A percentile compares a stretch with the other conserved stretches of the same genome.
Conservation (phyloP, 257 asterid species). For the Gardenia jasminoides region DNA sequence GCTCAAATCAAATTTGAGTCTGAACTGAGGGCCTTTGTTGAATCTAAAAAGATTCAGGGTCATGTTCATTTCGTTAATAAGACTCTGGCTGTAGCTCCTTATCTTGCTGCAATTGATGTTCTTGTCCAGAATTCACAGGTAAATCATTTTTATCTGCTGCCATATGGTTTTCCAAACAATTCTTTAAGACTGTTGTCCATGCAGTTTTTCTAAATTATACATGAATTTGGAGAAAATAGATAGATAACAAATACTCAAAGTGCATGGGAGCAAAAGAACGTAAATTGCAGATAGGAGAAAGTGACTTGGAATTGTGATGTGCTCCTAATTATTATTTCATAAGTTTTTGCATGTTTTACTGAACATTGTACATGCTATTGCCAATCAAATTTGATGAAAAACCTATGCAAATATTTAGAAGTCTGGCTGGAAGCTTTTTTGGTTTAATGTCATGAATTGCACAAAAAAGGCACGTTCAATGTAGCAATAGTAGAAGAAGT, state of each 20-base stretch:
- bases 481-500: no score
- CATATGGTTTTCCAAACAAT: no score
- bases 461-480: not conserved
- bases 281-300: not conserved
- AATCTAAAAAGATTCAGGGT: constrained; percentile 59
- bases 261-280: not conserved
- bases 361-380: not conserved
- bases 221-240: no score
- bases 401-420: not conserved
- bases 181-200: no score
- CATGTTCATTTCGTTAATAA: constrained; percentile 83
- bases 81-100: constrained; percentile 94
- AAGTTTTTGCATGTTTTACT: not conserved
- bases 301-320: not conserved
- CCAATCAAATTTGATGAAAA: no score
- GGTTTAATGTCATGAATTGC: not conserved
- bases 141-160: not conserved
- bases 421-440: not conserved
- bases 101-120: constrained; percentile 88
- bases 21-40: constrained; percentile 74
- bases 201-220: no score
- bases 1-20: constrained; percentile 83
- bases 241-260: not conserved
- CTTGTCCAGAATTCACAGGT: constrained; percentile 99
- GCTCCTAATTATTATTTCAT: not conserved